A percentile compares a stretch with the other conserved stretches of the same genome.
These are phyloP conservation scores for sorghum (Sorghum bicolor) DNA, from an alignment of 176 grass and related monocot genomes.

Conservation along the genomic window Sorghum_bicolor_NCBIv3 NC_012876.2:52629001-52629500, in stretches of 20 bases:
- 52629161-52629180: constrained; percentile 43
- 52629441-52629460: constrained; percentile 21
- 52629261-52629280: constrained; percentile 63
- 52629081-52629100: constrained; percentile 82
- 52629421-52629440: constrained; percentile 8
- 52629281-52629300: constrained; percentile 75
- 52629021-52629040: constrained; percentile 1
- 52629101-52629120: constrained; percentile 83
- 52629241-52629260: constrained; percentile 51
- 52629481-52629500: constrained; percentile 46
- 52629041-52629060: constrained; percentile 45
- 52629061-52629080: constrained; percentile 94
- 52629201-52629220: constrained; percentile 31
- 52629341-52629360: constrained; percentile 4
- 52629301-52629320: constrained; percentile 57
- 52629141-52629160: constrained; percentile 55
- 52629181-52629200: constrained; percentile 25
- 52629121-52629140: constrained; percentile 95
- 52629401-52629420: constrained; percentile 26
- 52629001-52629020: neutral
- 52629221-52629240: constrained; percentile 55
- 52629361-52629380: constrained; percentile 31
- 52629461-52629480: constrained; percentile 38
- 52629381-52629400: constrained; percentile 15
- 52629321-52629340: constrained; percentile 32